These are phyloP conservation scores for Coemansia sp. DNA, from an alignment of 192 early-diverging fungal genomes.

Conservation along the genomic window DNA sequence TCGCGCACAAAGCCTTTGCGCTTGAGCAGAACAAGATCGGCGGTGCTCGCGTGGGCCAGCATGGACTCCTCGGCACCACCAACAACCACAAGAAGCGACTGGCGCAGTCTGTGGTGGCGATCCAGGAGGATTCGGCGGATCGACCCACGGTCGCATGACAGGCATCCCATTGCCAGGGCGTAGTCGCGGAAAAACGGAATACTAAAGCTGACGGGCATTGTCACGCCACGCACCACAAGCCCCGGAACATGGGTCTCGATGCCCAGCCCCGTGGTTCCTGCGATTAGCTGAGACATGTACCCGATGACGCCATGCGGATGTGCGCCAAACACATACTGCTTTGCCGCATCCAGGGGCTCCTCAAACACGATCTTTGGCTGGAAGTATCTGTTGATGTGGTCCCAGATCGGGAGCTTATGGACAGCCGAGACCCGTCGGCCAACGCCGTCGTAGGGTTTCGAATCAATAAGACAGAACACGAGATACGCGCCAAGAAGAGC, in stretches of 20 bases:
- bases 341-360: slow-evolving; percentile 75
- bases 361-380: slow-evolving; percentile 80
- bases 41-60: slow-evolving; percentile 61
- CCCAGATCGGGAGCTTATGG: slow-evolving; percentile 65
- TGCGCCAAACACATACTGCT: slow-evolving; percentile 88
- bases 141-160: slow-evolving; percentile 73
- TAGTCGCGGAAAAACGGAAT: slow-evolving; percentile 86
- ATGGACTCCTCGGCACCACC: slow-evolving; percentile 89
- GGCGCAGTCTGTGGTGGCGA: slow-evolving; percentile 56
- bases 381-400: slow-evolving; percentile 78
- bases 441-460: slow-evolving; percentile 72
- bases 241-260: slow-evolving; percentile 79
- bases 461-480: slow-evolving; percentile 74
- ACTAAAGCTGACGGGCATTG: slow-evolving; percentile 79
- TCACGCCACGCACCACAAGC: slow-evolving; percentile 75
- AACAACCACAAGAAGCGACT: slow-evolving; percentile 74
- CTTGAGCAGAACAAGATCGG: slow-evolving; percentile 74
- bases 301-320: slow-evolving; percentile 92
- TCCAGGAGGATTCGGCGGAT: slow-evolving; percentile 78
- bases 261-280: slow-evolving; percentile 77
- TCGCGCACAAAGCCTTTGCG: slow-evolving; percentile 89
- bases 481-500: slow-evolving; percentile 70
- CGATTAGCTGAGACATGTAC: slow-evolving; percentile 78
- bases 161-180: slow-evolving; percentile 74
- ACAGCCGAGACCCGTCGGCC: slow-evolving; percentile 62